Base-by-base conservation (phyloP, 2,329 filamentous ascomycete genomes). In the Nigrospora osmanthi region DNA sequence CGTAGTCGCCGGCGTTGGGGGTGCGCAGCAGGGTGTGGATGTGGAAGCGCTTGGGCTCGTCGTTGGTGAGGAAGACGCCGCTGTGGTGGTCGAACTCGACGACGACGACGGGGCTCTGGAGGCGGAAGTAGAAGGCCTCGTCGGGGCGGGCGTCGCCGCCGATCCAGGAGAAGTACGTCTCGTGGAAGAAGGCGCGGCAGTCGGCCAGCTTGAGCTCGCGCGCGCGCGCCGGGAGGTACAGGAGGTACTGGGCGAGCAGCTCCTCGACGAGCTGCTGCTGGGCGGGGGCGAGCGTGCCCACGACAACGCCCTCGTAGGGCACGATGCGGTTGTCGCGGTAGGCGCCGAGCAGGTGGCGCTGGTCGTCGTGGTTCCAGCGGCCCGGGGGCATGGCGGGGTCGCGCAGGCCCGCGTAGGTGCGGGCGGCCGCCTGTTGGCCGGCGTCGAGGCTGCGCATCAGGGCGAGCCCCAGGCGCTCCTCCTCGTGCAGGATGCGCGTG, bases 141-240 rank as follows among this genome's bases (percentile, higher is more conserved):
- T 89, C 85, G 0, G 76, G 64, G 42, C 86, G 71, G 0, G 71
- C 78, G 48, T 69, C 85, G 0, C 78, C 80, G 4, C 87, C 87
- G 44, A 90, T 89, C 85, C 87, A 91, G 58, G 76, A 78, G 58
- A 88, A 90, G 56, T 87, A 86, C 6, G 85, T 90, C 68, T 89
- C 83, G n/a, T 65, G 55, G 45, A 84, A 78, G 59, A 77, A 74
- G 3, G 61, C 56, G 42, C 71, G 68, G 39, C 82, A 70, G 35
- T 81, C 70, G 1, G 68, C 62, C 1, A 88, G 59, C 14, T 78
- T 75, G 5, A 76, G 58, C 40, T 70, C 56, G 2, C 82, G 71
- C 0, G 84, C 73, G 11, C 58, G 55, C 0, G 63, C 54, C 0
- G 86, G 86, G 0, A 88, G 73, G 50, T 87, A 90, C 0, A 86